A percentile compares a stretch with the other conserved stretches of the same genome.
These are phyloP conservation scores for Ceratocystis huliohia DNA, from an alignment of 2,329 filamentous ascomycete species.

Conservation along the genomic window DNA sequence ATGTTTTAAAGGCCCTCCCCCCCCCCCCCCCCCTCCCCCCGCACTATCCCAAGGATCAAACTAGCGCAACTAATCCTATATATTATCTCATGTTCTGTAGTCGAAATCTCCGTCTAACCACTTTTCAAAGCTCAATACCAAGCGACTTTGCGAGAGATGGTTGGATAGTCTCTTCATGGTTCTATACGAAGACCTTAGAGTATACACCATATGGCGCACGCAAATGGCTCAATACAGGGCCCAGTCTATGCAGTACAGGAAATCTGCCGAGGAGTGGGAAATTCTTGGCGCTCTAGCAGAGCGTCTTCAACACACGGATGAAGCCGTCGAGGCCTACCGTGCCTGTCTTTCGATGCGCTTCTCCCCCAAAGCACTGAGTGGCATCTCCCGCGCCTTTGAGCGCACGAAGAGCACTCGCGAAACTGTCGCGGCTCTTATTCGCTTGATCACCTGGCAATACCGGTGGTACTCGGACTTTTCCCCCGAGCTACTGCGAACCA, in stretches of 20 bases:
- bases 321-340: constrained; percentile 86
- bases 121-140: constrained; percentile 89
- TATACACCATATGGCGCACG: constrained; percentile 98
- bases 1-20: too few relatives aligned
- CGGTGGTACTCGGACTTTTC: constrained; percentile 99
- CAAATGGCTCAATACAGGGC: constrained; percentile 93
- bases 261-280: constrained; percentile 95
- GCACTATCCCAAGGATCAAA: not conserved
- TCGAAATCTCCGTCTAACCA: constrained; percentile 53
- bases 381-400: constrained; percentile 70
- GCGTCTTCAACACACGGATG: constrained; percentile 79
- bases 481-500: constrained; percentile 72
- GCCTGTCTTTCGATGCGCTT: constrained; percentile 79
- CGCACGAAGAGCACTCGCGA: constrained; percentile 65
- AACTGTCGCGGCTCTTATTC: constrained; percentile 72
- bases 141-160: constrained; percentile 94
- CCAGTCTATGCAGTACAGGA: constrained; percentile 90
- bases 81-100: constrained; percentile 30
- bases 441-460: constrained; percentile 95
- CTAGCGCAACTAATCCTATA: not conserved
- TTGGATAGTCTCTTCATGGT: constrained; percentile 99
- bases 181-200: constrained; percentile 89
- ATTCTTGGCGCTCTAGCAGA: constrained; percentile 88
- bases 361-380: constrained; percentile 80
- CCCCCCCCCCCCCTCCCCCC: not conserved